Conservation (phyloP, 2,329 filamentous ascomycete species). For the Exophiala mesophila region DNA sequence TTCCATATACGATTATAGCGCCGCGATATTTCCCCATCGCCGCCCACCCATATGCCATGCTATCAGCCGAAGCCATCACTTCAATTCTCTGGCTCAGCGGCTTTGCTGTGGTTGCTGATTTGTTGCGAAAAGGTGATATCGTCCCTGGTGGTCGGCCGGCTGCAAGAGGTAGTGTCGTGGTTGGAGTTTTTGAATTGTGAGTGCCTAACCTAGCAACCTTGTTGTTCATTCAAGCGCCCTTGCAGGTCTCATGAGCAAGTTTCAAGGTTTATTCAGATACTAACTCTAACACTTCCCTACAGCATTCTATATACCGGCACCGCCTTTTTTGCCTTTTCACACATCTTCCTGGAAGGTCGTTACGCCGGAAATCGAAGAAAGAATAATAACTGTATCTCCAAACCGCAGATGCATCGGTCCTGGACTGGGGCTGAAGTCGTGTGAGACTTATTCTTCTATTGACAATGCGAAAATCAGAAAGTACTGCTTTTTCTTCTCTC, state of each 20-base stretch:
- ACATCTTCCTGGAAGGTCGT: slow-evolving; percentile 20
- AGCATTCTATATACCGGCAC: slow-evolving; percentile 16
- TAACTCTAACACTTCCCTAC: not conserved
- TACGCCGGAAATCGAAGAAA: slow-evolving; percentile 2
- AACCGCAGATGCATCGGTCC: slow-evolving; percentile 6
- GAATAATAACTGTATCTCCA: slow-evolving; percentile 5
- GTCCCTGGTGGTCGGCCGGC: slow-evolving; percentile 56
- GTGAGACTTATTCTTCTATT: no score
- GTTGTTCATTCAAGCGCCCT: no score
- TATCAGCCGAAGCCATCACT: slow-evolving; percentile 66
- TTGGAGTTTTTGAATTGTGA: slow-evolving; percentile 47
- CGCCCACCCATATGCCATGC: slow-evolving; percentile 61
- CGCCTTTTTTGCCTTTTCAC: slow-evolving; percentile 19
- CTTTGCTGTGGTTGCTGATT: slow-evolving; percentile 65
- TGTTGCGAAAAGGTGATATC: slow-evolving; percentile 52
- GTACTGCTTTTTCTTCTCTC: no score
- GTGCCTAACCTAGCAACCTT: no score
- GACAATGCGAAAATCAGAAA: no score
- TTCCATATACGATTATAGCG: slow-evolving; percentile 65
- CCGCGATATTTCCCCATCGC: slow-evolving; percentile 58
- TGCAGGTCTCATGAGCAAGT: no score
- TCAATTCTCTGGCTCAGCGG: slow-evolving; percentile 89
- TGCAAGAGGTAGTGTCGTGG: slow-evolving; percentile 50
- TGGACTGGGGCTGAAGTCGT: slow-evolving; percentile 17
- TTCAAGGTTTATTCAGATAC: no score